A percentile compares a stretch with the other conserved stretches of the same genome.
Conservation (phyloP, 768 basidiomycete species). For the Neoboletus brunneissimus region DNA sequence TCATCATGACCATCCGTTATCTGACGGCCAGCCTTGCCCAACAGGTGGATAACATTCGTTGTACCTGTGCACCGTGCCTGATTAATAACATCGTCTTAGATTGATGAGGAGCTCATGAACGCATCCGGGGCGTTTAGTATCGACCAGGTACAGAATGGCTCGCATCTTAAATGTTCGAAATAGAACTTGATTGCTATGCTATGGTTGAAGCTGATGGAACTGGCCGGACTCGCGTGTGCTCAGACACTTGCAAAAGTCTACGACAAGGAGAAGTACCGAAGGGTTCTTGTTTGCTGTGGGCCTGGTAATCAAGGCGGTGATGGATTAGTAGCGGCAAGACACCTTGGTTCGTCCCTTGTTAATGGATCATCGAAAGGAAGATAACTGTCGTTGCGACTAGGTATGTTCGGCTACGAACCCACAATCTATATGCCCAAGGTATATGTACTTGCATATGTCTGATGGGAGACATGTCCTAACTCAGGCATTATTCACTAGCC, state of each 20-base stretch:
- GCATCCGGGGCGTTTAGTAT: constrained; percentile 87
- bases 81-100: constrained; percentile 44
- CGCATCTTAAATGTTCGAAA: not conserved
- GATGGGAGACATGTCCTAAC: not conserved
- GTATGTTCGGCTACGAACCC: constrained; percentile 89
- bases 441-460: not conserved
- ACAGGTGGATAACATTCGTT: constrained; percentile 45
- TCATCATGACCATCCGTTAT: constrained; percentile 59
- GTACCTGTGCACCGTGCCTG: not conserved
- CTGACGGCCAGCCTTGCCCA: constrained; percentile 73
- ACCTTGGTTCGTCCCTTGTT: constrained; percentile 61
- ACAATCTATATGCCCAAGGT: constrained; percentile 95
- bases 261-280: constrained; percentile 58
- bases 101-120: constrained; percentile 94
- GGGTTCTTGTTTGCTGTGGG: constrained; percentile 93
- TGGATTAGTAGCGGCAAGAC: constrained; percentile 93
- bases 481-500: constrained; percentile 46
- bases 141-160: constrained; percentile 63
- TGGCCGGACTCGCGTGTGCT: constrained; percentile 93
- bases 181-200: not conserved
- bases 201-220: constrained; percentile 78
- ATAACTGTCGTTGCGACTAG: constrained; percentile 36
- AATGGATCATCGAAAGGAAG: not conserved
- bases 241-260: constrained; percentile 83
- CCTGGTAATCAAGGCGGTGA: constrained; percentile 98